Conservation (phyloP, 495 filamentous ascomycete genomes). For the Podospora sp. region DNA sequence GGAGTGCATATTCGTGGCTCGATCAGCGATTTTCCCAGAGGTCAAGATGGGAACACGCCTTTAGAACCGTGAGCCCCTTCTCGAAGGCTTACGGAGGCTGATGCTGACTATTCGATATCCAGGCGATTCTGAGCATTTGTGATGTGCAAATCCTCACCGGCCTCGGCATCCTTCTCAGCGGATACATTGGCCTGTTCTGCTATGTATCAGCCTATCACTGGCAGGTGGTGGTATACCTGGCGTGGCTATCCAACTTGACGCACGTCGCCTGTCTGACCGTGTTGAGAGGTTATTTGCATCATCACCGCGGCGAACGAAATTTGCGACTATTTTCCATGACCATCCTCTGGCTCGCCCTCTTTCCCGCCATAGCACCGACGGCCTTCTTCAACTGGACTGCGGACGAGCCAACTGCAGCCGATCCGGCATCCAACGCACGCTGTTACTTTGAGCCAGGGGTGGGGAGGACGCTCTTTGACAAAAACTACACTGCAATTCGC, state of each 20-base stretch:
- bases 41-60: background rate
- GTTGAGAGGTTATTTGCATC: conserved; percentile 30
- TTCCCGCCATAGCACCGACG: background rate
- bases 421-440: background rate
- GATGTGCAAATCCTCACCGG: conserved; percentile 17
- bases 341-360: background rate
- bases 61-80: background rate
- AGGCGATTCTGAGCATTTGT: conserved; percentile 5
- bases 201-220: conserved; percentile 40
- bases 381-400: conserved; percentile 10
- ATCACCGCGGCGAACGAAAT: conserved; percentile 14
- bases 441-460: background rate
- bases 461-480: background rate
- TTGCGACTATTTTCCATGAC: background rate
- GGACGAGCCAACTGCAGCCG: background rate
- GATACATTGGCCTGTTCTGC: background rate
- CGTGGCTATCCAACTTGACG: conserved; percentile 47
- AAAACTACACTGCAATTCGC: background rate
- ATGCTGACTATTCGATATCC: background rate
- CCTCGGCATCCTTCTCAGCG: conserved; percentile 14
- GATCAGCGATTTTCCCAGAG: background rate
- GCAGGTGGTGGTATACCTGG: conserved; percentile 40
- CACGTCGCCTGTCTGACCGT: conserved; percentile 42
- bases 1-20: background rate
- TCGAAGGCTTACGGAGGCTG: background rate